phyloP scores from a whole-genome alignment of 2,329 filamentous ascomycete species.

The Claviceps humidiphila region DNA sequence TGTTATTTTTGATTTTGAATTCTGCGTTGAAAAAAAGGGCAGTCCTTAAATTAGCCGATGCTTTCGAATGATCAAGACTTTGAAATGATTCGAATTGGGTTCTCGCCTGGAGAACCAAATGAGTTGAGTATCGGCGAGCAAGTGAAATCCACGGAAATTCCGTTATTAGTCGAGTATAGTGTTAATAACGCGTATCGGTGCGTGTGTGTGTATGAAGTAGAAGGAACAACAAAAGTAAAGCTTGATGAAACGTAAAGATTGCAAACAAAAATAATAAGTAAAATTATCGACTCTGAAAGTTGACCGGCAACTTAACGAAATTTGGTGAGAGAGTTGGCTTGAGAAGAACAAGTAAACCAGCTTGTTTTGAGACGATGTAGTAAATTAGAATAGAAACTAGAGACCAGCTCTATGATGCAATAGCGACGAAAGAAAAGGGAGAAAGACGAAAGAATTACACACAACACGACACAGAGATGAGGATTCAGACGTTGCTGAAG shows the following conservation, averaged over 20 bases:
- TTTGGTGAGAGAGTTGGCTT: neutral
- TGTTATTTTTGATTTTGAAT: no score
- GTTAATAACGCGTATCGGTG: constrained; percentile 13
- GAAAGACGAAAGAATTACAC: constrained; percentile 11
- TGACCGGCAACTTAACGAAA: constrained; percentile 26
- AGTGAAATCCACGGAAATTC: constrained; percentile 40
- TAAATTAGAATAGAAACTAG: constrained; percentile 26
- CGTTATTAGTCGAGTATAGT: constrained; percentile 28
- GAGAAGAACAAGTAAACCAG: constrained; percentile 4
- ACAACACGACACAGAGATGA: constrained; percentile 32
- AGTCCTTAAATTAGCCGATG: neutral
- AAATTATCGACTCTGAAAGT: constrained; percentile 17
- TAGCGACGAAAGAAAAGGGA: constrained; percentile 16
- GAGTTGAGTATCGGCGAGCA: constrained; percentile 32
- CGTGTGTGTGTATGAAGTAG: constrained; percentile 1
- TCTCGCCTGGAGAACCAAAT: constrained; percentile 1
- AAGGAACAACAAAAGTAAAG: constrained; percentile 6
- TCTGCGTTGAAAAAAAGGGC: neutral
- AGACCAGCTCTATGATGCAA: constrained; percentile 39
- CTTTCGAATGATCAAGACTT: constrained; percentile 17
- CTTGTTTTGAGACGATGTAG: constrained; percentile 10
- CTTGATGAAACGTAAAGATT: constrained; percentile 7
- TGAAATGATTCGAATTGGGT: constrained; percentile 11
- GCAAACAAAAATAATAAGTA: neutral
- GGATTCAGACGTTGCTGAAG: constrained; percentile 52